phyloP scores from a whole-genome alignment of 2,329 filamentous ascomycete genomes.

The Gremmenia infestans region DNA sequence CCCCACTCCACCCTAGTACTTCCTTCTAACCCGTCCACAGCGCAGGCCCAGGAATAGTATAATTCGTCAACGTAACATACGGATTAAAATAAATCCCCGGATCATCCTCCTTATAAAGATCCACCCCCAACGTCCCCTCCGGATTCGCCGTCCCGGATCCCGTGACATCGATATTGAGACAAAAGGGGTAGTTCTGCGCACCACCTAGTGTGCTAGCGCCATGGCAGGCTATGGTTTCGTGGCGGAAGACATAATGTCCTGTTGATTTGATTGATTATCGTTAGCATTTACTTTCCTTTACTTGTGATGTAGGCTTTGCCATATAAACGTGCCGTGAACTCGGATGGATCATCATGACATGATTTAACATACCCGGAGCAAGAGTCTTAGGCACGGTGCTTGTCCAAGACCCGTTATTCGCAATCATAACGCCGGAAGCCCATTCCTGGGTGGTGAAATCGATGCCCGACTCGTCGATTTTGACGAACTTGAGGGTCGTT shows the following conservation, averaged over 20 bases:
- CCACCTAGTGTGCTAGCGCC: conserved; percentile 33
- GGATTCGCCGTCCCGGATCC: conserved; percentile 37
- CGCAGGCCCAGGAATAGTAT: conserved; percentile 31
- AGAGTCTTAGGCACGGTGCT: conserved; percentile 39
- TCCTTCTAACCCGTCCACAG: conserved; percentile 9
- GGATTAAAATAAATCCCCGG: conserved; percentile 38
- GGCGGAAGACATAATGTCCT: conserved; percentile 44
- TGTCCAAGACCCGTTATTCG: conserved; percentile 48
- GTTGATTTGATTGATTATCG: neutral
- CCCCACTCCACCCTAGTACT: neutral
- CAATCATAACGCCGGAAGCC: conserved; percentile 41
- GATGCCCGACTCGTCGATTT: conserved; percentile 36
- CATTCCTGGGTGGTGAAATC: conserved; percentile 30
- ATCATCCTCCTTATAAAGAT: conserved; percentile 38
- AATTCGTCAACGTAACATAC: conserved; percentile 31
- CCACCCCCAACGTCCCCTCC: conserved; percentile 33
- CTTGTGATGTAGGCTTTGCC: neutral
- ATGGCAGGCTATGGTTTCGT: conserved; percentile 33
- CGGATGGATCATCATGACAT: neutral
- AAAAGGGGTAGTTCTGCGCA: conserved; percentile 46
- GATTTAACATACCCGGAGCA: conserved; percentile 31
- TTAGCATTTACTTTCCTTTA: neutral
- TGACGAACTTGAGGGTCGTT: conserved; percentile 36
- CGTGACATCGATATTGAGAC: conserved; percentile 43
- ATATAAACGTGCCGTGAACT: neutral